phyloP scores from a whole-genome alignment of 2,329 filamentous ascomycete species.

The Sarocladium kiliense region DNA sequence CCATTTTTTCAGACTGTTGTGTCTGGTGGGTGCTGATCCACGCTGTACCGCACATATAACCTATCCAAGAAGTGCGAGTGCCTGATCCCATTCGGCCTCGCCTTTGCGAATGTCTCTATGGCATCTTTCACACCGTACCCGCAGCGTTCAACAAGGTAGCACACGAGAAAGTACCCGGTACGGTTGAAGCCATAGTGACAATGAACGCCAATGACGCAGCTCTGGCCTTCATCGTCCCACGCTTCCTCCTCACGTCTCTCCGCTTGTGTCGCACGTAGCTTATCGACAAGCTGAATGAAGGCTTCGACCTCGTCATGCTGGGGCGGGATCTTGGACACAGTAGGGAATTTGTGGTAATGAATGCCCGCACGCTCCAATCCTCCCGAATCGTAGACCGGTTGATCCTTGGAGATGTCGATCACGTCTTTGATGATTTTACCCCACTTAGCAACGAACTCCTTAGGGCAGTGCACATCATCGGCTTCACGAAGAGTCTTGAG shows the following conservation, averaged over 20 bases:
- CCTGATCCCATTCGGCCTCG: conserved; percentile 76
- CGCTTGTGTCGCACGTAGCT: conserved; percentile 49
- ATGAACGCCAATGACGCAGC: conserved; percentile 70
- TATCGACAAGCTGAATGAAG: conserved; percentile 54
- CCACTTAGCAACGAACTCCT: conserved; percentile 65
- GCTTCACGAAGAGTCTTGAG: conserved; percentile 92
- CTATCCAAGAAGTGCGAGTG: conserved; percentile 86
- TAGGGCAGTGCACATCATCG: conserved; percentile 75
- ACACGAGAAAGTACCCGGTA: conserved; percentile 85
- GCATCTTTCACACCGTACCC: conserved; percentile 69
- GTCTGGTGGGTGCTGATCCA: conserved; percentile 16
- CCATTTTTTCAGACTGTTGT: background rate
- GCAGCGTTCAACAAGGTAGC: conserved; percentile 81
- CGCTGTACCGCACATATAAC: conserved; percentile 69
- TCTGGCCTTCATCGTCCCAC: conserved; percentile 29
- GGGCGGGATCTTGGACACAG: conserved; percentile 86
- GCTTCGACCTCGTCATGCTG: conserved; percentile 45
- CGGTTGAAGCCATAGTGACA: conserved; percentile 97
- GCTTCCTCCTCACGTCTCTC: conserved; percentile 31
- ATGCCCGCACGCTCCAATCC: conserved; percentile 62
- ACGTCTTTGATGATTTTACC: conserved; percentile 64
- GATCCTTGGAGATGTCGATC: conserved; percentile 87
- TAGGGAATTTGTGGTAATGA: conserved; percentile 81
- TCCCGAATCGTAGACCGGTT: conserved; percentile 79
- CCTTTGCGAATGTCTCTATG: conserved; percentile 68